Evolutionary conservation across 768 basidiomycete genomes (phyloP).

Genomic region (Auriscalpium microsporum): DNA sequence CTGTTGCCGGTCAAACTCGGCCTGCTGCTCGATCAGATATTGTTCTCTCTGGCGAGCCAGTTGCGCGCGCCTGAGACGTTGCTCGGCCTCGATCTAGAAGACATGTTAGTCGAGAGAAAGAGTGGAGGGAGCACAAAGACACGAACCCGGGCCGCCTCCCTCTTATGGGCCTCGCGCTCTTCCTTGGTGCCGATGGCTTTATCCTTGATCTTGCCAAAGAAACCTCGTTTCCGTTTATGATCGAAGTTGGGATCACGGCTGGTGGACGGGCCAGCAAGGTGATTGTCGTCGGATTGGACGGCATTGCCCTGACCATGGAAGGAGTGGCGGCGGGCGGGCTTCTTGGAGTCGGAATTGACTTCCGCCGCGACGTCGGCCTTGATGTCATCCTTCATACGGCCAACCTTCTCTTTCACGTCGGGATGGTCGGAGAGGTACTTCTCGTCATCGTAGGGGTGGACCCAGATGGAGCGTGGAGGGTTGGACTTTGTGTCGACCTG

Average conservation of each 20-base stretch:
- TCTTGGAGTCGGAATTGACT: neutral
- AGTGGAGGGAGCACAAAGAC: neutral
- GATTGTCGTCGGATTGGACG: neutral
- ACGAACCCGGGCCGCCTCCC: conserved; percentile 24
- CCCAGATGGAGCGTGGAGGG: conserved; percentile 65
- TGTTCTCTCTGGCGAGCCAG: neutral
- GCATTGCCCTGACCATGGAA: conserved; percentile 7
- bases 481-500: conserved; percentile 57
- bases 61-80: neutral
- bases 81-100: conserved; percentile 8
- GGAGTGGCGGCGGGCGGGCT: conserved; percentile 13
- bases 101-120: neutral
- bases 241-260: neutral
- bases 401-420: conserved; percentile 32
- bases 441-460: conserved; percentile 64
- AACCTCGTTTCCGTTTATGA: conserved; percentile 34
- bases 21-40: neutral
- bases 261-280: neutral
- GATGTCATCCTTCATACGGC: conserved; percentile 1
- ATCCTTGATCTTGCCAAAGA: conserved; percentile 56
- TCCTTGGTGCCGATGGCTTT: conserved; percentile 57
- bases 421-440: conserved; percentile 52
- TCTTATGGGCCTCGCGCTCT: conserved; percentile 42
- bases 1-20: conserved; percentile 3
- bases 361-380: neutral